Evolutionary conservation across 148 eudicot species (phyloP).

Genomic region (Oxyria digyna): DNA sequence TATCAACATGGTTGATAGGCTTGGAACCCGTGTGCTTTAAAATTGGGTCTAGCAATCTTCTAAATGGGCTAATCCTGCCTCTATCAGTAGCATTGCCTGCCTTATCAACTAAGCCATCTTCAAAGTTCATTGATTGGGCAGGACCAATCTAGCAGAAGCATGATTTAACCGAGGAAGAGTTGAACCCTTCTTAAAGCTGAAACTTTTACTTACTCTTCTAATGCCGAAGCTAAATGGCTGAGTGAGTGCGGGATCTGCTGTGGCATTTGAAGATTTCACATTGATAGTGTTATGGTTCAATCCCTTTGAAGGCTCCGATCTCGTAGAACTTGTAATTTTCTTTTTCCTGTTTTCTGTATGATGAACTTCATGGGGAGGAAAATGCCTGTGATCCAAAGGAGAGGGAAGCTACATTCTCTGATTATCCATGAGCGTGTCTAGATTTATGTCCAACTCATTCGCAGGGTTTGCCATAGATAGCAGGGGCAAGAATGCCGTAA

Average conservation of each 20-base stretch:
- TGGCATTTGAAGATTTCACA: conserved; percentile 8
- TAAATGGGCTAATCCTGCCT: conserved; percentile 55
- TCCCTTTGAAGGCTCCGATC: conserved; percentile 14
- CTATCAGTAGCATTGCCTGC: conserved; percentile 16
- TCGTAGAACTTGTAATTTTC: not conserved
- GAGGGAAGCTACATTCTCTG: conserved; percentile 20
- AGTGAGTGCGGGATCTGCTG: conserved; percentile 24
- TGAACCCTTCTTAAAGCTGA: conserved; percentile 58
- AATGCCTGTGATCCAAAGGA: not conserved
- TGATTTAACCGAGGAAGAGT: conserved; percentile 23
- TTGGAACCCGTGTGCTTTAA: conserved; percentile 30
- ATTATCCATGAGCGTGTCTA: conserved; percentile 18
- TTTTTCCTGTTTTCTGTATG: conserved; percentile 8
- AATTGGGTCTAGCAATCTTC: conserved; percentile 56
- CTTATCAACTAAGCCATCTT: conserved; percentile 12
- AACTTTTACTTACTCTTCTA: conserved; percentile 47
- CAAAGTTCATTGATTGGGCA: conserved; percentile 13
- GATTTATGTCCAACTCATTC: conserved; percentile 24
- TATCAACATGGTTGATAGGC: conserved; percentile 13
- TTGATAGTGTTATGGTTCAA: conserved; percentile 4
- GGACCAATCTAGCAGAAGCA: conserved; percentile 37
- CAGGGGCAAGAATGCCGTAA: conserved; percentile 34
- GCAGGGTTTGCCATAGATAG: conserved; percentile 19
- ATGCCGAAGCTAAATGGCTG: conserved; percentile 46
- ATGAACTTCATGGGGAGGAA: not conserved